Conservation (phyloP, 2,329 filamentous ascomycete genomes). For the Sclerotinia nivalis region DNA sequence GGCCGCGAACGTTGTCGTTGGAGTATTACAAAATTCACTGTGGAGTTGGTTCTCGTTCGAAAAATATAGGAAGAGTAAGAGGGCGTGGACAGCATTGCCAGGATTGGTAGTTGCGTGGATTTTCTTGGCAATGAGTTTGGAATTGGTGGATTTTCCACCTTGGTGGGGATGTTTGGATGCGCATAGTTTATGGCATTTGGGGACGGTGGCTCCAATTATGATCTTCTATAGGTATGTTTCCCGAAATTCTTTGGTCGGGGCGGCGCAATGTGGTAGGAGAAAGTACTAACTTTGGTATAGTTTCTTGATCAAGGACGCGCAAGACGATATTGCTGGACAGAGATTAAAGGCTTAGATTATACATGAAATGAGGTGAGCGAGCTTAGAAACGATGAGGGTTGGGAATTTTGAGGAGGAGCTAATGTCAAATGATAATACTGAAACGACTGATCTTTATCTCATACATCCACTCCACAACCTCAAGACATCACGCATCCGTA, state of each 20-base stretch:
- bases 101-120: slow-evolving; percentile 91
- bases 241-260: too few species aligned
- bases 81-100: slow-evolving; percentile 84
- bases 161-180: slow-evolving; percentile 82
- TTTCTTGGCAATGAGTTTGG: slow-evolving; percentile 89
- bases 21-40: slow-evolving; percentile 75
- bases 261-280: not conserved
- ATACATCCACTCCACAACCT: not conserved
- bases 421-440: not conserved
- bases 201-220: slow-evolving; percentile 83
- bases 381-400: not conserved
- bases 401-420: not conserved
- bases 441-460: not conserved
- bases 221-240: slow-evolving; percentile 89
- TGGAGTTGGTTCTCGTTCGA: slow-evolving; percentile 84
- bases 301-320: slow-evolving; percentile 82
- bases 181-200: slow-evolving; percentile 93
- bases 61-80: slow-evolving; percentile 69
- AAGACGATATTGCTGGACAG: slow-evolving; percentile 74
- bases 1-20: slow-evolving; percentile 85
- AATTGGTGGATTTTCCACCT: slow-evolving; percentile 91
- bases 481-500: too few species aligned
- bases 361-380: not conserved
- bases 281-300: slow-evolving; percentile 48
- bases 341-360: slow-evolving; percentile 66